phyloP scores from a whole-genome alignment of 176 grass and related monocot genomes.

The Juncus inflexus region DNA sequence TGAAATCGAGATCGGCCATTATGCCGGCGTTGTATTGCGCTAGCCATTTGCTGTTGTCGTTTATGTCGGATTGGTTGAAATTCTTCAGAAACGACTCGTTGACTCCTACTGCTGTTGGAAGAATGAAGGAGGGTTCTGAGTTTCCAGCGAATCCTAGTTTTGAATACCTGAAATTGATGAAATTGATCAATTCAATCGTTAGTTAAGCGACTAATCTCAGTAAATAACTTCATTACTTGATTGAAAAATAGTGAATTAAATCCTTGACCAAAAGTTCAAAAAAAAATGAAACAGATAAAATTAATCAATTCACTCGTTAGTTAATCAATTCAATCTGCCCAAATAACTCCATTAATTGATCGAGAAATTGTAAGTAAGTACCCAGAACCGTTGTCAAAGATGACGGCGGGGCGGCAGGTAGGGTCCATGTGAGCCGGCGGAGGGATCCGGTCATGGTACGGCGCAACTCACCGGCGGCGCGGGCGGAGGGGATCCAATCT shows the following conservation, averaged over 20 bases:
- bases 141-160: slow-evolving; percentile 91
- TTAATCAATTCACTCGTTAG: not conserved
- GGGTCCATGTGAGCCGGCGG: slow-evolving; percentile 44
- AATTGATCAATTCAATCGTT: not conserved
- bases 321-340: not conserved
- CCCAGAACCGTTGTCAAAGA: slow-evolving; percentile 97
- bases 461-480: slow-evolving; percentile 17
- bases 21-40: slow-evolving; percentile 98
- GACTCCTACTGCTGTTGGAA: slow-evolving; percentile 79
- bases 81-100: slow-evolving; percentile 90
- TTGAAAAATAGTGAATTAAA: not conserved
- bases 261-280: not conserved
- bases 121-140: slow-evolving; percentile 69
- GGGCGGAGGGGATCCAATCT: not conserved
- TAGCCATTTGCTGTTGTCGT: slow-evolving; percentile 62
- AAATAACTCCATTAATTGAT: not conserved
- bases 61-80: slow-evolving; percentile 48
- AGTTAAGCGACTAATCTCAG: not conserved
- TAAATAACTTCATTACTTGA: too few relatives aligned
- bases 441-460: slow-evolving; percentile 24
- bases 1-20: slow-evolving; percentile 97
- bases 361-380: slow-evolving; percentile 11
- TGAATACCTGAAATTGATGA: slow-evolving; percentile 60
- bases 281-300: slow-evolving; percentile 2
- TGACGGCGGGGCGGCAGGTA: slow-evolving; percentile 71